Conservation (phyloP, 163 green algal genomes). For the Volvox carteri region DNA sequence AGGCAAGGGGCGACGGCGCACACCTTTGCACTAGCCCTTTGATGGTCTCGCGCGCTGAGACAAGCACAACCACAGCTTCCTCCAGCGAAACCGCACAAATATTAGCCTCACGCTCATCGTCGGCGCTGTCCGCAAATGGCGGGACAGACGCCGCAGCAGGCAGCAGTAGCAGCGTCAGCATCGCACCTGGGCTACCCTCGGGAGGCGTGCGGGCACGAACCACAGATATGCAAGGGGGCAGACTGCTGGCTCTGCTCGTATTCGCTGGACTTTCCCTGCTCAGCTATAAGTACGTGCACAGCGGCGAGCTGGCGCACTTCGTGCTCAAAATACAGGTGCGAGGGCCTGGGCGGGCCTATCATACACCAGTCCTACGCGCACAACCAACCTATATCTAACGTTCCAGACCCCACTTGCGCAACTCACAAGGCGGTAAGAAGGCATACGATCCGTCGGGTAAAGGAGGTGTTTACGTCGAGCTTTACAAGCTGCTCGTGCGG, state of each 20-base stretch:
- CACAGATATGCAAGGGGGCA: constrained; percentile 29
- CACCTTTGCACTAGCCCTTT: background rate
- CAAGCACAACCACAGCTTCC: background rate
- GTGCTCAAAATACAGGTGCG: constrained; percentile 51
- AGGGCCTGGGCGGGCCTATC: too few species aligned
- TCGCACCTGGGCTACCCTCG: background rate
- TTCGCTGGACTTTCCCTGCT: constrained; percentile 45
- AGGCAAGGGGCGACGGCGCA: background rate
- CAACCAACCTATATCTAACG: background rate
- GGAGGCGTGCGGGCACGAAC: background rate
- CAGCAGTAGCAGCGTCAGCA: constrained; percentile 17
- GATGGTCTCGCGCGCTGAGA: constrained; percentile 24
- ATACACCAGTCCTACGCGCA: background rate
- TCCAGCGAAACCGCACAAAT: constrained; percentile 22
- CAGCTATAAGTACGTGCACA: constrained; percentile 50
- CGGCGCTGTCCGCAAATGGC: constrained; percentile 22
- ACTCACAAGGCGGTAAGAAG: too few species aligned
- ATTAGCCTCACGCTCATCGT: constrained; percentile 5
- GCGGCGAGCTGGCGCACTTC: constrained; percentile 38
- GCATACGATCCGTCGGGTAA: too few species aligned
- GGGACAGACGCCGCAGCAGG: constrained; percentile 1
- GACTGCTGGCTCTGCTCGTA: constrained; percentile 10
- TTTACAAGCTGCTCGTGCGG: too few species aligned
- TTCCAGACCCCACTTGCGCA: background rate
- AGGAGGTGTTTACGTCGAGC: too few species aligned